Percentiles rank a stretch among this genome's conserved stretches.
These are phyloP conservation scores for Neonectria sp. DNA, from an alignment of 2,329 filamentous ascomycete species.

Conservation along the genomic window DNA sequence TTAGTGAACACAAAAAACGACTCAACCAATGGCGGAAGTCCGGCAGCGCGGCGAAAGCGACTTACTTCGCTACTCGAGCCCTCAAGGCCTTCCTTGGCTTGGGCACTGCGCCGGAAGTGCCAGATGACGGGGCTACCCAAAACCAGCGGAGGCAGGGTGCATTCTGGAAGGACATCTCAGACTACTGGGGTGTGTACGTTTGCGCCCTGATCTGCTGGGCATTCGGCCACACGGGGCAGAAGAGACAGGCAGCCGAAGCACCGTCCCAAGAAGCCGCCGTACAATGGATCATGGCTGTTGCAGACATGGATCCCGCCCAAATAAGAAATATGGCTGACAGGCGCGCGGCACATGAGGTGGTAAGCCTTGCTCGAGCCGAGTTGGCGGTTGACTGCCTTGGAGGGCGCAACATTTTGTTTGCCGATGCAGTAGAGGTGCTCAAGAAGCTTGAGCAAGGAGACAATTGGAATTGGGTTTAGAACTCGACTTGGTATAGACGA, in stretches of 20 bases:
- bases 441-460: conserved; percentile 64
- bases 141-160: conserved; percentile 26
- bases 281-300: conserved; percentile 58
- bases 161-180: conserved; percentile 58
- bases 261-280: conserved; percentile 49
- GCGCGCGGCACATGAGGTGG: conserved; percentile 61
- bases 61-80: conserved; percentile 66
- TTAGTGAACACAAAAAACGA: conserved; percentile 62
- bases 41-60: conserved; percentile 61
- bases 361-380: conserved; percentile 63
- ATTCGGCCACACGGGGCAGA: conserved; percentile 57
- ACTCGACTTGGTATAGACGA: conserved; percentile 13
- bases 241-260: conserved; percentile 34
- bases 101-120: conserved; percentile 14
- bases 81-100: conserved; percentile 62
- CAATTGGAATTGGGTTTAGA: conserved; percentile 50
- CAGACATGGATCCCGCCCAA: conserved; percentile 57
- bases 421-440: conserved; percentile 68
- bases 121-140: conserved; percentile 19
- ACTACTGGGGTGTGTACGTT: conserved; percentile 71
- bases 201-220: conserved; percentile 74
- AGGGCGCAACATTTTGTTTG: conserved; percentile 63
- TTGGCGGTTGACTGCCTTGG: conserved; percentile 67
- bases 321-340: conserved; percentile 56
- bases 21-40: conserved; percentile 64